phyloP scores from a whole-genome alignment of 495 filamentous ascomycete genomes.

The Staphylotrichum longicolle region DNA sequence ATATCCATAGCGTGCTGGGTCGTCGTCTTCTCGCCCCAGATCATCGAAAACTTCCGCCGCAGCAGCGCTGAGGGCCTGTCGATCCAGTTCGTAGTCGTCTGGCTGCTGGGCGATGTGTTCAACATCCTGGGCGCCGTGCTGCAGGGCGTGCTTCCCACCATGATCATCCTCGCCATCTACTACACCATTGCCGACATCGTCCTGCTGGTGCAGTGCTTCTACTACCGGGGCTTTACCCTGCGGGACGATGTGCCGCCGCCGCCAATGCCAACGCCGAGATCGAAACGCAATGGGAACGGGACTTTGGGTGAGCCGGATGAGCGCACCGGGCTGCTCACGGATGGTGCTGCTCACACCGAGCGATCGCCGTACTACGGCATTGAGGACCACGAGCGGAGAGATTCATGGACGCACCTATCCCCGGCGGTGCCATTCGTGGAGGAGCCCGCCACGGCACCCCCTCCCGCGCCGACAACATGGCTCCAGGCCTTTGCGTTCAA shows the following conservation, averaged over 20 bases:
- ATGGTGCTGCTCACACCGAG: neutral
- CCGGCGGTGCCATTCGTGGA: constrained; percentile 70
- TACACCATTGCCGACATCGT: constrained; percentile 94
- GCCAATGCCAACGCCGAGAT: constrained; percentile 16
- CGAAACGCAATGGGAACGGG: constrained; percentile 21
- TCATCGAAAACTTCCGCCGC: constrained; percentile 89
- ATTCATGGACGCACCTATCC: constrained; percentile 61
- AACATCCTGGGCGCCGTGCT: constrained; percentile 90
- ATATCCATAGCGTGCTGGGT: constrained; percentile 98
- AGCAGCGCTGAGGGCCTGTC: constrained; percentile 85
- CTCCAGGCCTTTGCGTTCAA: constrained; percentile 70
- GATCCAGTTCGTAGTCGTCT: constrained; percentile 83
- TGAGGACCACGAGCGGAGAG: constrained; percentile 44
- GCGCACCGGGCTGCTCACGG: constrained; percentile 41
- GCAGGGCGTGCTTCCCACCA: constrained; percentile 93
- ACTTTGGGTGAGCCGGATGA: constrained; percentile 33
- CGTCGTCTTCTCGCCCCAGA: constrained; percentile 95
- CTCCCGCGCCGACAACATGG: constrained; percentile 40
- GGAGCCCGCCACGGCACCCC: constrained; percentile 26
- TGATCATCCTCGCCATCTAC: constrained; percentile 92
- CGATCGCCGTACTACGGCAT: constrained; percentile 5
- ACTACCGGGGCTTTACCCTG: constrained; percentile 82
- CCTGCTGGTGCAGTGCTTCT: constrained; percentile 84
- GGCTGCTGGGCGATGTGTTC: constrained; percentile 92
- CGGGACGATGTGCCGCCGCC: constrained; percentile 48